Conservation (phyloP, 495 filamentous ascomycete genomes). For the Daldinia vernicosa region DNA sequence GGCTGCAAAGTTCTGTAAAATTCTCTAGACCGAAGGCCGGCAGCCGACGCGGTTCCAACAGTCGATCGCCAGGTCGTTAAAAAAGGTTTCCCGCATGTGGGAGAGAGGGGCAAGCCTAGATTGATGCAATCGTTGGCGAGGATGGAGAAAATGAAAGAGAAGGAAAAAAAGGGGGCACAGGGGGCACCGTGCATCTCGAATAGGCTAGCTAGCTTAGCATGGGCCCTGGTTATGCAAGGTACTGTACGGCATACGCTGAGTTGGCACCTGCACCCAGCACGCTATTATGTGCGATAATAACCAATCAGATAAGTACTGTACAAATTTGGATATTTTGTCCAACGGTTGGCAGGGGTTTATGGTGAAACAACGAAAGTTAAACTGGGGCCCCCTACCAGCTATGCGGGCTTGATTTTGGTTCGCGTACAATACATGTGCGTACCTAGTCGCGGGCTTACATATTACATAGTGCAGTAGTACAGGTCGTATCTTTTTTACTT, state of each 20-base stretch:
- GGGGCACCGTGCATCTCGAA: constrained; percentile 6
- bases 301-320: constrained; percentile 1
- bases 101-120: constrained; percentile 1
- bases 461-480: neutral
- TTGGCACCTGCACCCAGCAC: constrained; percentile 26
- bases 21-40: neutral
- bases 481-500: neutral
- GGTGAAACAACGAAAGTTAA: constrained; percentile 31
- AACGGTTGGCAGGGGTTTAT: constrained; percentile 23
- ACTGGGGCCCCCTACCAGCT: neutral
- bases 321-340: constrained; percentile 6
- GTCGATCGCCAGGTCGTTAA: constrained; percentile 10
- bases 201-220: constrained; percentile 10
- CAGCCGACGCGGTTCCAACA: neutral
- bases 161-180: constrained; percentile 4
- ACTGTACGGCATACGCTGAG: constrained; percentile 34
- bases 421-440: neutral
- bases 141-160: constrained; percentile 14
- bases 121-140: constrained; percentile 4
- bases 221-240: constrained; percentile 25
- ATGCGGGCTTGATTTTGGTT: neutral
- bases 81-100: constrained; percentile 30
- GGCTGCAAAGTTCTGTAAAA: constrained; percentile 6
- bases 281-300: neutral
- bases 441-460: neutral